These are phyloP conservation scores for Aspergillus bombycis DNA, from an alignment of 2,329 filamentous ascomycete species.

Conservation along the genomic window DNA sequence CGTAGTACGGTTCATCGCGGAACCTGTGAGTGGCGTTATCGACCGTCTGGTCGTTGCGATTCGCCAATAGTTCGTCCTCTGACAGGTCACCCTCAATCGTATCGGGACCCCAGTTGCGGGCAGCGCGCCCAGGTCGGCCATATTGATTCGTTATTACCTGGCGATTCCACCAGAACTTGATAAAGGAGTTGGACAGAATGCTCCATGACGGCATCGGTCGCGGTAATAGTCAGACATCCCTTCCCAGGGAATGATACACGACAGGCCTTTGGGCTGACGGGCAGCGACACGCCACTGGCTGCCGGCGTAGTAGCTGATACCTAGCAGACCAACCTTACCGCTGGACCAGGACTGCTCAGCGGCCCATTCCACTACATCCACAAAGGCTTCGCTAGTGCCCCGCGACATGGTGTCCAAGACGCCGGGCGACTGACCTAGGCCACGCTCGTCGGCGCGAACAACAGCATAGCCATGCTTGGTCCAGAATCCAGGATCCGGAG, in stretches of 20 bases:
- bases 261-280: constrained; percentile 53
- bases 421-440: constrained; percentile 56
- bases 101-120: constrained; percentile 56
- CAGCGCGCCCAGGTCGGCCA: constrained; percentile 55
- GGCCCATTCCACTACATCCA: constrained; percentile 57
- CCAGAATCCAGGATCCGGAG: constrained; percentile 62
- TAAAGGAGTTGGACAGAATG: constrained; percentile 62
- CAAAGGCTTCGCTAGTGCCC: constrained; percentile 56
- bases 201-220: constrained; percentile 65
- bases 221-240: constrained; percentile 61
- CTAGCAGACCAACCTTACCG: constrained; percentile 55
- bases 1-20: constrained; percentile 66
- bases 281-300: constrained; percentile 60
- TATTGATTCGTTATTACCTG: constrained; percentile 72
- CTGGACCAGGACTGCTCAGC: constrained; percentile 54
- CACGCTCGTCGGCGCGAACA: constrained; percentile 58
- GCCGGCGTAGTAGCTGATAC: constrained; percentile 57
- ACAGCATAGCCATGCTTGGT: constrained; percentile 58
- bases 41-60: constrained; percentile 46
- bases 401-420: constrained; percentile 57
- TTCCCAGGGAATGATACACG: constrained; percentile 59
- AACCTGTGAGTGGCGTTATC: constrained; percentile 58
- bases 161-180: constrained; percentile 68
- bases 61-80: constrained; percentile 39
- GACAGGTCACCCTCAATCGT: constrained; percentile 45